Percentiles rank a stretch among this genome's conserved stretches.
These are phyloP conservation scores for Cucurbita maxima DNA, from an alignment of 306 rosid species.

Conservation along the genomic window DNA sequence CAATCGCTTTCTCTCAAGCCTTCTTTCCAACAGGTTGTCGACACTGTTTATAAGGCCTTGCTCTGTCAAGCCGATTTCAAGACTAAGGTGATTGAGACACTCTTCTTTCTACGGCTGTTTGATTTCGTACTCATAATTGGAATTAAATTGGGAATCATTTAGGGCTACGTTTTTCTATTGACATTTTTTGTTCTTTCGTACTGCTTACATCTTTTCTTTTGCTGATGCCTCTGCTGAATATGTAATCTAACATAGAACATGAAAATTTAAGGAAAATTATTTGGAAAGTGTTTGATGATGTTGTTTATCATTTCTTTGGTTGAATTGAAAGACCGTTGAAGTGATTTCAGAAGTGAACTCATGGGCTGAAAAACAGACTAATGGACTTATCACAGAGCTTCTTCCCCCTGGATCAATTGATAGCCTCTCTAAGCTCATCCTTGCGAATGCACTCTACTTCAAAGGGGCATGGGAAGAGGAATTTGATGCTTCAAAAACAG, in stretches of 20 bases:
- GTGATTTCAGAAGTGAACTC: conserved; percentile 39
- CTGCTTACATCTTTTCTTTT: too few species aligned
- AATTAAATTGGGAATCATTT: too few species aligned
- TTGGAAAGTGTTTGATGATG: too few species aligned
- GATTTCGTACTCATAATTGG: neutral
- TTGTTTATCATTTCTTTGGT: too few species aligned
- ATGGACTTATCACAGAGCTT: conserved; percentile 36
- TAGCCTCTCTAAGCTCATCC: conserved; percentile 28
- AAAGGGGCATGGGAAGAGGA: conserved; percentile 59
- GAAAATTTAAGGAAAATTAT: too few species aligned
- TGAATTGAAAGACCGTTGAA: neutral
- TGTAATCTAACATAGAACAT: too few species aligned
- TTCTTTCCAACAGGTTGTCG: conserved; percentile 49
- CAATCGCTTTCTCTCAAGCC: conserved; percentile 38
- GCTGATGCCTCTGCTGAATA: too few species aligned
- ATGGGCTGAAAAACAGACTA: conserved; percentile 45
- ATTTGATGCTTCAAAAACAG: conserved; percentile 44
- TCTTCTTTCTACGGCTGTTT: neutral
- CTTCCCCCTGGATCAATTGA: conserved; percentile 33
- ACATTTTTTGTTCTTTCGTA: too few species aligned
- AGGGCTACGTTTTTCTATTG: too few species aligned
- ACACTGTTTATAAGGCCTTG: conserved; percentile 33
- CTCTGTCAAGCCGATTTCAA: conserved; percentile 43
- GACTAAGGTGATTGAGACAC: conserved; percentile 26
- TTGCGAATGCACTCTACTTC: conserved; percentile 68